Conservation (phyloP, 176 grass and related monocot species). For the Zea luxurians region DNA sequence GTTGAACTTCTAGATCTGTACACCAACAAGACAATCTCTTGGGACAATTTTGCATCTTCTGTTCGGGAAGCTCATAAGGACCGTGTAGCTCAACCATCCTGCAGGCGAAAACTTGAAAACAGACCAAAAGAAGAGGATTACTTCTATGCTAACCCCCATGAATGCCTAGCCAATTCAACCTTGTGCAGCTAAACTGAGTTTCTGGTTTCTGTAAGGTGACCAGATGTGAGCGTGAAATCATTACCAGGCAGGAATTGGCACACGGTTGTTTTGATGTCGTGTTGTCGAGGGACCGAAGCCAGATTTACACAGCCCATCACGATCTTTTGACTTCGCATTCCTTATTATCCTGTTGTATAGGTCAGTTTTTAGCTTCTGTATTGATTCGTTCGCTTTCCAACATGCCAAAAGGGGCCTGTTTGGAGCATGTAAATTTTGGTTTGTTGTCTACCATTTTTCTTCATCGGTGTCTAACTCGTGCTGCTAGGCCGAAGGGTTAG, state of each 20-base stretch:
- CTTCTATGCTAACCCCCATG: constrained; percentile 86
- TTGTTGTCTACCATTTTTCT: constrained; percentile 18
- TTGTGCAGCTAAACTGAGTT: constrained; percentile 40
- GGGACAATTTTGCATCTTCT: constrained; percentile 64
- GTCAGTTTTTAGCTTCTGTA: neutral
- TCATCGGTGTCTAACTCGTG: constrained; percentile 7
- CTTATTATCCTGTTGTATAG: constrained; percentile 43
- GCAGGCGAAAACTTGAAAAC: constrained; percentile 61
- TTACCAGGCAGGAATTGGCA: neutral
- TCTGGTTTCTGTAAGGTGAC: neutral
- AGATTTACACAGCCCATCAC: constrained; percentile 11
- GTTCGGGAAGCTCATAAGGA: constrained; percentile 49
- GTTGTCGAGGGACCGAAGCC: constrained; percentile 25
- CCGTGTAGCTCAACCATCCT: constrained; percentile 57
- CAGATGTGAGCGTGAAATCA: constrained; percentile 1
- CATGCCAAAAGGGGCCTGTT: constrained; percentile 33
- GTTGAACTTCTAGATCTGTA: constrained; percentile 67
- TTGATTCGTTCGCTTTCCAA: constrained; percentile 38
- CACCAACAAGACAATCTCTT: constrained; percentile 70
- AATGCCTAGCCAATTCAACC: constrained; percentile 69
- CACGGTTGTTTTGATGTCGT: neutral
- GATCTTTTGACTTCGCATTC: constrained; percentile 16
- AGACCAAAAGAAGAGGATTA: constrained; percentile 98
- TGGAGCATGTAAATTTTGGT: constrained; percentile 43
- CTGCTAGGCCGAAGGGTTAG: constrained; percentile 16